A percentile compares a stretch with the other conserved stretches of the same genome.
phyloP scores from a whole-genome alignment of 23 red algal species.

The Gracilaria caudata region DNA sequence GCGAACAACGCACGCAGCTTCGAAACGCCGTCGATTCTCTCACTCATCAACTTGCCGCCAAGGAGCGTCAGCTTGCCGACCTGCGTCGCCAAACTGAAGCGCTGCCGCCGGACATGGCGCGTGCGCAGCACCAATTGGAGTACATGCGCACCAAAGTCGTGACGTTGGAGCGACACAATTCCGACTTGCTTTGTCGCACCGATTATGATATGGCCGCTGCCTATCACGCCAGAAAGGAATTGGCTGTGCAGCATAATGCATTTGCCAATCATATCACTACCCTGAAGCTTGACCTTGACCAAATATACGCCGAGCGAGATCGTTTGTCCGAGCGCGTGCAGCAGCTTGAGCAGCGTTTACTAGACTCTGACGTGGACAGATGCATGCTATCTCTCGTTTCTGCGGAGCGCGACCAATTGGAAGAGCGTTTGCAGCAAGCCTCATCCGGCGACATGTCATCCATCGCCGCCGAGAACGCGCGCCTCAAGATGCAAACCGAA shows the following conservation, averaged over 20 bases:
- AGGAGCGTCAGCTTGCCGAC: background rate
- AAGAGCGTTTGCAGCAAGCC: background rate
- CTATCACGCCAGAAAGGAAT: background rate
- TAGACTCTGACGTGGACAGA: slow-evolving; percentile 6
- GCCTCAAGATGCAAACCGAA: background rate
- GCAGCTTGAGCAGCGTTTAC: background rate
- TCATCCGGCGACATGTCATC: background rate
- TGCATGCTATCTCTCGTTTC: slow-evolving; percentile 14
- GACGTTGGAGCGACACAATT: slow-evolving; percentile 9
- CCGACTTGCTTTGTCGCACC: background rate
- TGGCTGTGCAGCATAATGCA: background rate
- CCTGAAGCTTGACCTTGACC: background rate
- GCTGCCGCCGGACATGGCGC: background rate
- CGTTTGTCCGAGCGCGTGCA: background rate
- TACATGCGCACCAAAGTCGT: background rate
- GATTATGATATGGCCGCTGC: background rate
- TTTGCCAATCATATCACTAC: background rate
- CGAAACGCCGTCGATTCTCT: background rate
- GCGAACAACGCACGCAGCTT: slow-evolving; percentile 1
- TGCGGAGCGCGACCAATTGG: slow-evolving; percentile 18
- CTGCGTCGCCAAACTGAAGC: background rate
- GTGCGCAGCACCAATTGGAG: background rate
- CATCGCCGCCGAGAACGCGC: background rate
- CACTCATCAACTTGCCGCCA: slow-evolving; percentile 1
- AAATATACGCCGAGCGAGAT: background rate